Evolutionary conservation across 2,329 filamentous ascomycete genomes (phyloP), one percentile per base, ranked within the genome.

Genomic region (Cordyceps farinosa): DNA sequence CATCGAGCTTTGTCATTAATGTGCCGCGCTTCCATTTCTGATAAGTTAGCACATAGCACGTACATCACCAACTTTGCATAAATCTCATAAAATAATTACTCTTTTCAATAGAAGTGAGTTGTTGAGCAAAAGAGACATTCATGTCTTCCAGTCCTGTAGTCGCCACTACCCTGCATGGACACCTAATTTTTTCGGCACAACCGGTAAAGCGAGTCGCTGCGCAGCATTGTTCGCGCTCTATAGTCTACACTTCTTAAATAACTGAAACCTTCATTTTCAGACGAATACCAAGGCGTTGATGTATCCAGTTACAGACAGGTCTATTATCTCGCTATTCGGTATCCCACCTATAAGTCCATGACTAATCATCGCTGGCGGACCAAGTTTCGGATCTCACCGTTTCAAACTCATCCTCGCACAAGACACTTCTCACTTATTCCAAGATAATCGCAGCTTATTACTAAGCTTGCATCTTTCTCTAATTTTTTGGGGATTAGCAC

Each of bases 341-440:
- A 51, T 42, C 34, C 56, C 56, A 13, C 56, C 27, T 30, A 11
- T 30, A 13, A 29, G 17, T 44, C 36, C 47, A 60, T 60, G 57
- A 60, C 57, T 60, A 60, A 60, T 60, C 57, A 60, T 8, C 10
- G 7, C 22, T 52, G 30, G n/a, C 48, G 27, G 52, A 29, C 32
- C 42, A n/a, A 11, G 7, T 36, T 34, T 27, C 22, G 42, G 38
- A 27, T 17, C 57, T 52, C 17, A 44, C 36, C 10, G 15, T 32
- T 34, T 52, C 29, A 30, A 22, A 51, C 27, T 36, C 29, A 5
- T 8, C 44, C 38, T 30, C n/a, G 6, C 34, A 38, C 55, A 29
- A 48, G 27, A 32, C 11, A 36, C 40, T 11, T 38, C 1, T 38
- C 50, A 36, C 30, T 10, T n/a, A 7, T 22, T 15, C 34, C 2